Base-by-base conservation (phyloP, 208 protist genomes). In the Trichomonas gallinae region DNA sequence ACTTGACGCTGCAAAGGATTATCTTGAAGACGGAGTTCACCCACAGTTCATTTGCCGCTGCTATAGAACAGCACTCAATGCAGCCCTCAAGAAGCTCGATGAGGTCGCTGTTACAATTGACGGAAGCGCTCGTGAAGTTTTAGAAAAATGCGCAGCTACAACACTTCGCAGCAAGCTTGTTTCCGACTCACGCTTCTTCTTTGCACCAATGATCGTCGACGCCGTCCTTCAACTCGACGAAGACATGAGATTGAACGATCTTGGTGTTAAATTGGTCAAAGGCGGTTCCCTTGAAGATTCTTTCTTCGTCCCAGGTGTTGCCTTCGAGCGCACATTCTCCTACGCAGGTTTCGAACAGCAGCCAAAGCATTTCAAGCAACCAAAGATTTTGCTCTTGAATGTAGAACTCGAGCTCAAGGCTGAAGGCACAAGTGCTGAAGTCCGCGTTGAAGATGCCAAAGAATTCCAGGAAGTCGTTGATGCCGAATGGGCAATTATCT, bases 291-390 rank as follows among this genome's bases (percentile, higher is more conserved):
- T 98, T 98, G 96, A 99, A 97, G 99, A 99, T 63, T 99, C 99
- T 89, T 96, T 99, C 15, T 98, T 99, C 42, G 98, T 99, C 88
- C 98, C 99, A 91, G 99, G 99, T 96, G 99, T 99, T 34, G 99
- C 99, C 0, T 99, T 99, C 98, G 99, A 99, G 98, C 99, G 99
- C 98, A 99, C 99, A 48, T 99, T 99, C 97, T 99, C 99, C 11
- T 99, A 99, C 98, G 99, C 99, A 88, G 99, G 99, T 85, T 99
- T 99, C 97, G 97, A 97, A 4, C 96, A 97, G 91, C 96, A 96
- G 42, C 97, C 97, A 45, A 97, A 97, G 38, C 51, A 98, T 83
- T 99, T 99, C 97, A 97, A 98, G 31, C 98, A 99, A 96, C 99
- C 99, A 15, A 99, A 99, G 97, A 99, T 99, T 58, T 96, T 99